Base-by-base conservation (phyloP, 208 protist genomes). In the Crithidia fasciculata region DNA sequence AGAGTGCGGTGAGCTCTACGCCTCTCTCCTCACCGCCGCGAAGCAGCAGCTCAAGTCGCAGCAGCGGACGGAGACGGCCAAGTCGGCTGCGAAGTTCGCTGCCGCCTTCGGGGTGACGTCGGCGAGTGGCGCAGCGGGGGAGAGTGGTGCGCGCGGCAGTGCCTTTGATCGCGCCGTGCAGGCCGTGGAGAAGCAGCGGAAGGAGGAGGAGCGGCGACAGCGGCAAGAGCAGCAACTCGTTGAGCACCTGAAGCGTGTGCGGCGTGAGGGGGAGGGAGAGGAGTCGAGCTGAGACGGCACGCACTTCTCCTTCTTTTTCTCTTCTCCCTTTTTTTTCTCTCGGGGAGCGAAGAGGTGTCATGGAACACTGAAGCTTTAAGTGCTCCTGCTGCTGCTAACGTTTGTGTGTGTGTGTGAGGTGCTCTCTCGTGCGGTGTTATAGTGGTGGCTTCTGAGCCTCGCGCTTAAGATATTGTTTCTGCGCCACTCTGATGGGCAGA, bases 71-170 rank as follows among this genome's bases (percentile, higher is more conserved):
- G 79, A 80, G 43, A 61, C 89, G 18, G 74, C 74, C 18, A 96
- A 94, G 72, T 85, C 83, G 0, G 89, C 89, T 3, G 85, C 91
- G 68, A 77, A 77, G 40, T 96, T 96, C 68, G 92, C 92, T 5
- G 75, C 78, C 10, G 89, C 89, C 8, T 93, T 96, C 70, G 73
- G 76, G 10, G 87, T 95, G 36, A 81, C 81, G 72, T 37, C 60
- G 2, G 55, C 75, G 28, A 28, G 28, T 5, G 60, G 44, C 4
- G 76, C 66, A 0, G 39, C 45, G 36, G 40, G 54, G 5, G 67
- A 10, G 3, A 28, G 53, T 37, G 41, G 47, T 37, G 16, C 54
- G 18, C 7, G 45, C n/a, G 69, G 69, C 50, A 66, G 68, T 68
- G 69, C 88, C 12, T 94, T 95, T 78, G 86, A 94, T 57, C 71